Evolutionary conservation across 1,284 basidiomycete genomes (phyloP).

Genomic region (Ganoderma lingzhi): DNA sequence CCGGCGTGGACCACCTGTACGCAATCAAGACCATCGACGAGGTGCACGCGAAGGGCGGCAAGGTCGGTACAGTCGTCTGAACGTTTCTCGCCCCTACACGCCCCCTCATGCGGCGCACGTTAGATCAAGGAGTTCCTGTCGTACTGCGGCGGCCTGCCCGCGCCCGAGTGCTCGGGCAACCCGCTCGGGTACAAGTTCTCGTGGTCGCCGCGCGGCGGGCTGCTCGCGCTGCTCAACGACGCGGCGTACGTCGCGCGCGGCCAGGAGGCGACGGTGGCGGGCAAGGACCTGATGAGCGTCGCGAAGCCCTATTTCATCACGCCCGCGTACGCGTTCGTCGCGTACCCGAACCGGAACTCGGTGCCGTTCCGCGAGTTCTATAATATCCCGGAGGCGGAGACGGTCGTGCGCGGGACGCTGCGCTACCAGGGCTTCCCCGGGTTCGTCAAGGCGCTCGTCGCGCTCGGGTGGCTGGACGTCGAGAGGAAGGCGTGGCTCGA

Average conservation of each 20-base stretch:
- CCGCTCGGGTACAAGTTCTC: constrained; percentile 99
- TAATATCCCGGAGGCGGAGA: constrained; percentile 94
- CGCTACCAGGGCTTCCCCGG: constrained; percentile 99
- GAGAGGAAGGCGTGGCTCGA: constrained; percentile 82
- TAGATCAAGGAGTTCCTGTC: constrained; percentile 94
- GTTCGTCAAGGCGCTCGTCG: constrained; percentile 90
- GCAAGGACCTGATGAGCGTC: constrained; percentile 83
- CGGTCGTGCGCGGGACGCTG: constrained; percentile 92
- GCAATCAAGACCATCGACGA: constrained; percentile 97
- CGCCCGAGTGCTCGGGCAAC: constrained; percentile 91
- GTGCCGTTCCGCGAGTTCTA: constrained; percentile 89
- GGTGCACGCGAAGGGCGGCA: constrained; percentile 94
- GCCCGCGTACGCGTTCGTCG: constrained; percentile 95
- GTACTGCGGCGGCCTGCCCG: constrained; percentile 97
- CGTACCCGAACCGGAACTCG: constrained; percentile 98
- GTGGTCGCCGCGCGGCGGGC: constrained; percentile 97
- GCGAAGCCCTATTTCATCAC: constrained; percentile 97
- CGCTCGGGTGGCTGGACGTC: constrained; percentile 89
- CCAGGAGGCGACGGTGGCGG: constrained; percentile 70
- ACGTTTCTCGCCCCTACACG: not conserved
- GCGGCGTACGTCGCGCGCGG: constrained; percentile 84
- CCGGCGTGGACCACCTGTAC: constrained; percentile 95
- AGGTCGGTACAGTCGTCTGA: constrained; percentile 56
- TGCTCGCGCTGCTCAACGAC: constrained; percentile 93
- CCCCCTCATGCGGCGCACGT: not conserved